These are phyloP conservation scores for Oehlia diaphana DNA, from an alignment of 192 early-diverging fungal species.

Conservation along the genomic window DNA sequence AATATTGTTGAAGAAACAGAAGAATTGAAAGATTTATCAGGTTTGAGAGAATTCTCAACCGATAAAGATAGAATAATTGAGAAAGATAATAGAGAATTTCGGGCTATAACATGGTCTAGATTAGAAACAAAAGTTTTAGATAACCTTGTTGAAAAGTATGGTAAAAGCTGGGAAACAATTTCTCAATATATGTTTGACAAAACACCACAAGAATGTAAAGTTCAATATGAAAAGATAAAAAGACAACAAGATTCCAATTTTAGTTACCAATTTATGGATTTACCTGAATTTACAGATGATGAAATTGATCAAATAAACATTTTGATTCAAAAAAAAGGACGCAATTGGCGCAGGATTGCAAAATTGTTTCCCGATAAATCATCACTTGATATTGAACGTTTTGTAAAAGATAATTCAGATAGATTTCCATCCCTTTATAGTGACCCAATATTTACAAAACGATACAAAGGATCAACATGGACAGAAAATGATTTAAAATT, in stretches of 20 bases:
- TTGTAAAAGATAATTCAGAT: neutral
- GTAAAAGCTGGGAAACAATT: conserved; percentile 16
- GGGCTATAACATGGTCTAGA: neutral
- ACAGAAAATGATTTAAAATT: conserved; percentile 5
- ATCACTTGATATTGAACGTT: neutral
- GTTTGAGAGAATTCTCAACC: neutral
- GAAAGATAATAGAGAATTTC: neutral
- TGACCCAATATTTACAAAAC: neutral
- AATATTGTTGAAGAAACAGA: neutral
- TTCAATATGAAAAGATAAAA: neutral
- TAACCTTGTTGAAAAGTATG: conserved; percentile 7
- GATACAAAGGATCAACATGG: neutral
- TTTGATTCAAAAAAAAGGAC: conserved; percentile 1
- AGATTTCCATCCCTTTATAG: conserved; percentile 6
- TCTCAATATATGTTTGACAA: neutral
- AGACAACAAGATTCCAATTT: neutral
- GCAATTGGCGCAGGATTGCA: conserved; percentile 3
- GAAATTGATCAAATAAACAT: neutral
- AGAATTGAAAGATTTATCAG: neutral
- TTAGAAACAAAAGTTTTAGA: conserved; percentile 21
- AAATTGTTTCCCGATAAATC: neutral
- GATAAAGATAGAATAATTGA: neutral
- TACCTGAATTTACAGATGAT: neutral
- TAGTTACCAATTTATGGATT: too few species aligned
- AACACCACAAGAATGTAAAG: conserved; percentile 1